A percentile compares a stretch with the other conserved stretches of the same genome.
These are phyloP conservation scores for Ophiognomonia clavigignenti-juglandacearum DNA, from an alignment of 2,329 filamentous ascomycete species.

Conservation along the genomic window DNA sequence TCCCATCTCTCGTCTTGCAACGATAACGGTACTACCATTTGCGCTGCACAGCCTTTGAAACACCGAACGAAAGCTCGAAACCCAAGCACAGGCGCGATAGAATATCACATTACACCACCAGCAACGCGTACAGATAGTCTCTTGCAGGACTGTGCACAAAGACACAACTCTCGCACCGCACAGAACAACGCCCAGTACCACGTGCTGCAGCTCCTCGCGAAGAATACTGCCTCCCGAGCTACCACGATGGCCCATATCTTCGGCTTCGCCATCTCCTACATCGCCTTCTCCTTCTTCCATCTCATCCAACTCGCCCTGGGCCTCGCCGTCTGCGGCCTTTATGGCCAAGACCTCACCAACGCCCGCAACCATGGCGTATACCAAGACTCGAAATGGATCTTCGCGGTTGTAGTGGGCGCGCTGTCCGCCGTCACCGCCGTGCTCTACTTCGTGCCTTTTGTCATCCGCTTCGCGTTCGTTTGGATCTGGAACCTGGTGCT, in stretches of 20 bases:
- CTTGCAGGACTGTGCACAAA: too few species aligned
- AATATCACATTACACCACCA: too few species aligned
- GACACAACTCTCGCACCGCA: too few species aligned
- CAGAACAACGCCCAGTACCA: too few species aligned
- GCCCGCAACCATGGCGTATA: constrained; percentile 45
- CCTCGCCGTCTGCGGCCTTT: constrained; percentile 73
- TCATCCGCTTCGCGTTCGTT: constrained; percentile 46
- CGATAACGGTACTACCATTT: too few species aligned
- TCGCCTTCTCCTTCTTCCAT: constrained; percentile 60
- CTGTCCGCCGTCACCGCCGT: constrained; percentile 61
- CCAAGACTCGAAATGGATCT: constrained; percentile 67
- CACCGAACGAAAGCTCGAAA: too few species aligned
- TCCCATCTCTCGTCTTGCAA: too few species aligned
- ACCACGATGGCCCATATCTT: constrained; percentile 40
- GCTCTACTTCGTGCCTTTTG: constrained; percentile 61
- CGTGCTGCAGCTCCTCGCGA: too few species aligned
- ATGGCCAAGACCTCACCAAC: constrained; percentile 61
- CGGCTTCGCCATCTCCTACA: constrained; percentile 40
- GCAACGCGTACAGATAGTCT: too few species aligned
- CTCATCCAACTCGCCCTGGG: constrained; percentile 73
- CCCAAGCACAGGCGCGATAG: too few species aligned
- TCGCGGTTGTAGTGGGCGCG: constrained; percentile 65
- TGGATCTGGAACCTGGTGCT: constrained; percentile 69
- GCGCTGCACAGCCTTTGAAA: too few species aligned
- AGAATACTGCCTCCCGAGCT: too few species aligned